These are phyloP conservation scores for Wickerhamomyces strasburgensis DNA, from an alignment of 805 yeast species.

Conservation along the genomic window DNA sequence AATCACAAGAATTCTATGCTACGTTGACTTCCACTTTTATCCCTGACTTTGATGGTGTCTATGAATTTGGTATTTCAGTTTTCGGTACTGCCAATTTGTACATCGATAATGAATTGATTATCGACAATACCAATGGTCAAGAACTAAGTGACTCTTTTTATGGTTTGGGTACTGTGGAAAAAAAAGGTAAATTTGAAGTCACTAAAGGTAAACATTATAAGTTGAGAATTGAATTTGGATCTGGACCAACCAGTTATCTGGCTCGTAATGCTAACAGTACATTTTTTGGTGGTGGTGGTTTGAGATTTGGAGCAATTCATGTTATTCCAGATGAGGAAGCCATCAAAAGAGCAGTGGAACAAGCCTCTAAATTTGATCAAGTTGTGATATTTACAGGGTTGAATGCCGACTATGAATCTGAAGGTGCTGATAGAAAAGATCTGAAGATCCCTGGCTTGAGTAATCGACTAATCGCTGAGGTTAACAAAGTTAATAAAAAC, in stretches of 20 bases:
- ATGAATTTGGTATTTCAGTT: constrained; percentile 47
- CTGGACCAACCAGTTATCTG: constrained; percentile 34
- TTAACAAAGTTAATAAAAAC: constrained; percentile 43
- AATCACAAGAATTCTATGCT: constrained; percentile 33
- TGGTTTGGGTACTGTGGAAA: constrained; percentile 50
- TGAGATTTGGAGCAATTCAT: constrained; percentile 27
- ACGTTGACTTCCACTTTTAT: constrained; percentile 38
- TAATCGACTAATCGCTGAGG: constrained; percentile 39
- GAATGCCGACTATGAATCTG: constrained; percentile 53
- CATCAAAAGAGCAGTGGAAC: constrained; percentile 35
- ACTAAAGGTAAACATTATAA: constrained; percentile 40
- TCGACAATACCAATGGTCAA: constrained; percentile 52
- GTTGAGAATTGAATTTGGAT: constrained; percentile 44
- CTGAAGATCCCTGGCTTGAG: constrained; percentile 48
- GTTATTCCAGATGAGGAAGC: constrained; percentile 25
- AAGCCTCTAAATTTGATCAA: constrained; percentile 46
- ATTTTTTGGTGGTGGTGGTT: constrained; percentile 33
- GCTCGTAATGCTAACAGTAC: constrained; percentile 13
- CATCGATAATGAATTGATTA: constrained; percentile 43
- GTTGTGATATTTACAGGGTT: constrained; percentile 49
- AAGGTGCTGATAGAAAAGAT: constrained; percentile 49
- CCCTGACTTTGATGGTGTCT: constrained; percentile 42
- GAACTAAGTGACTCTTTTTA: constrained; percentile 45
- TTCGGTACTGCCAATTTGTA: constrained; percentile 51
- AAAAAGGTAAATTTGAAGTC: constrained; percentile 30